Base-by-base conservation (phyloP, 2,329 filamentous ascomycete genomes). In the Monosporascus sp. region DNA sequence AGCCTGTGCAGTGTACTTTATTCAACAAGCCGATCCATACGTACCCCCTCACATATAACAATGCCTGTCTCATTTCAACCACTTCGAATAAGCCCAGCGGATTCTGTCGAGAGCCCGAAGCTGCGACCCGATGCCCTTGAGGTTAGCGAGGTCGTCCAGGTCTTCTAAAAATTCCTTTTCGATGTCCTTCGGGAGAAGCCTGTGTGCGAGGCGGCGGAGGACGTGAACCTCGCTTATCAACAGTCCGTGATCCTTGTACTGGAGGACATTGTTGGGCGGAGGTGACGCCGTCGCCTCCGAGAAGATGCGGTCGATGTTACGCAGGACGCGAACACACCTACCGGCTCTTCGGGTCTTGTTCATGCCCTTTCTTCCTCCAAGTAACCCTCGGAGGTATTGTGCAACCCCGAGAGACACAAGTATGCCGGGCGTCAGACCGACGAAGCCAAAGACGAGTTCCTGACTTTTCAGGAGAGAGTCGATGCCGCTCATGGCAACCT, bases 361-460 rank as follows among this genome's bases (percentile, higher is more conserved):
- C 47, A 86, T 73, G 15, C 91, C 89, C 61, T 77, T 84, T 47
- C 89, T 83, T 56, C 81, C 86, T 44, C 86, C 88, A 54, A 96
- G 82, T 1, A 85, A 68, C 18, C 82, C 79, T 38, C 80, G 78
- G 1, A 96, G 67, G 75, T 93, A 97, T 58, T 84, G 83, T 47
- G 86, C 72, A 11, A 84, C 72, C n/a, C 84, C 85, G 56, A 93
- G 83, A 2, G 86, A 88, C 38, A 97, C 89, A 31, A 99, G 75
- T n/a, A 97, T 81, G 14, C 94, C 93, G 0, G 94, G 94, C 0
- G 94, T 97, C 25, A 99, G 76, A 6, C 92, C 92, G 38, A 99
- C 86, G 65, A 99, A 96, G n/a, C 90, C 94, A 72, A 99, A 99
- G 24, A 99, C 89, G 47, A 99, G 80, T 68, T 99, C 93, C 67